Conservation (phyloP, 805 yeast species). For the Barnettozyma pratensis region DNA sequence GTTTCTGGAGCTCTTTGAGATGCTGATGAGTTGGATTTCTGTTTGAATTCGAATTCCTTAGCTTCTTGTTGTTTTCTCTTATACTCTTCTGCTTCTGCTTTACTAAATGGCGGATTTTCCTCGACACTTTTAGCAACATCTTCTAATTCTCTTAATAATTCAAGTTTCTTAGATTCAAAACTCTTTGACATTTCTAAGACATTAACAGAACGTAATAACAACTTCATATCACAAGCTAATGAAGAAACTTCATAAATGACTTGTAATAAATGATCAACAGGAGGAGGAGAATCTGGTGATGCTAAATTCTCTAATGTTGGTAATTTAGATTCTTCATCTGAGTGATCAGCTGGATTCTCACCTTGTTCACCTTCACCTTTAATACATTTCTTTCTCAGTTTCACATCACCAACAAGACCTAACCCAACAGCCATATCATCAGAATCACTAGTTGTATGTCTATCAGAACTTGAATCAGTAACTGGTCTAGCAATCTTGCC, state of each 20-base stretch:
- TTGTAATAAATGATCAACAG: constrained; percentile 51
- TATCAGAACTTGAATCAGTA: constrained; percentile 15
- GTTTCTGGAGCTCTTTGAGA: too few relatives aligned
- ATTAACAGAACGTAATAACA: constrained; percentile 53
- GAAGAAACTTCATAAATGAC: constrained; percentile 58
- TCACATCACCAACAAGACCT: constrained; percentile 18
- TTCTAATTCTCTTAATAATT: constrained; percentile 16
- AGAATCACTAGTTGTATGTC: constrained; percentile 21
- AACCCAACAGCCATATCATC: constrained; percentile 24
- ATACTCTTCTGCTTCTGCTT: not conserved
- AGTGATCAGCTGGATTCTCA: constrained; percentile 19
- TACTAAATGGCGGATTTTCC: not conserved
- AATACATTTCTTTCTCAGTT: constrained; percentile 1
- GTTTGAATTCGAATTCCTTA: too few relatives aligned
- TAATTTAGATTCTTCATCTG: not conserved
- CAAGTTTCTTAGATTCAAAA: constrained; percentile 28
- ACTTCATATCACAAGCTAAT: constrained; percentile 56
- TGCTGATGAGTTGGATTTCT: too few relatives aligned
- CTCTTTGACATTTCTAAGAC: constrained; percentile 44
- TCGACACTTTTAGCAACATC: constrained; percentile 4
- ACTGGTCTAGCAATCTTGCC: not conserved
- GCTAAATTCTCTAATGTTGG: constrained; percentile 56
- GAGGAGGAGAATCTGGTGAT: constrained; percentile 49
- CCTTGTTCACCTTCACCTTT: constrained; percentile 21
- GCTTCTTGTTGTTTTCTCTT: not conserved